Evolutionary conservation across 306 rosid genomes (phyloP), one percentile per base, ranked within the genome.

Genomic region (Begonia loranthoides): DNA sequence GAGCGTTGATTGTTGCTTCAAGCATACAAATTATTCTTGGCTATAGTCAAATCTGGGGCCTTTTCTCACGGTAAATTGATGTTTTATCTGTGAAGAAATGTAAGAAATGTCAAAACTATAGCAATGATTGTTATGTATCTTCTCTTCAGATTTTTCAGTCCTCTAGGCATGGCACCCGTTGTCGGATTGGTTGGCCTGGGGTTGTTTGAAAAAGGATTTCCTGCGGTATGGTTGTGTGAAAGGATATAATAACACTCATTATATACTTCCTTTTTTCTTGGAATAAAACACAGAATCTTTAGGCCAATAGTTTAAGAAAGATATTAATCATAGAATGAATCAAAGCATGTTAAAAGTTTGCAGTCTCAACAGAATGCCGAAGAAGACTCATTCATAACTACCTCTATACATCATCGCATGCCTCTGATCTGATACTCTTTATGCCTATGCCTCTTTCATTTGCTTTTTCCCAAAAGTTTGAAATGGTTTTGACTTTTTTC

Each of bases 41-140:
- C 68, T 90, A 85, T 79, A 90, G 94, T 75, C 97, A 90, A 80
- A 73, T 85, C 40, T 90, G 97, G 97, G 97, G 95, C 38, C 84
- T 90, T 54, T 83, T 85, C 64, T 85, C 97, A 22, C 70, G 94
- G 97, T 90, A 79, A 28, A 38, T 57, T 45, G 19, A 15, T 48
- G n/a, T 19, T 19, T 19, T 19, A 19, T 19, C 3, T 19, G 22
- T 19, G 22, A 19, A 19, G 22, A 2, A 45, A 58, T 16, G 62
- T 15, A 16, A 15, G 3, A 58, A 48, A 6, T 1, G 22, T 2
- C 22, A 19, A 19, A 19, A 19, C 22, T 19, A 19, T 19, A 19
- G 22, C 22, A 19, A 19, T 19, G 22, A 19, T 19, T 19, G 22
- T 19, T 19, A 9, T 41, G 66, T 44, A 55, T 69, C 63, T 28